Evolutionary conservation across 306 rosid genomes (phyloP), one percentile per base, ranked within the genome.

Genomic region (Comarum palustre): DNA sequence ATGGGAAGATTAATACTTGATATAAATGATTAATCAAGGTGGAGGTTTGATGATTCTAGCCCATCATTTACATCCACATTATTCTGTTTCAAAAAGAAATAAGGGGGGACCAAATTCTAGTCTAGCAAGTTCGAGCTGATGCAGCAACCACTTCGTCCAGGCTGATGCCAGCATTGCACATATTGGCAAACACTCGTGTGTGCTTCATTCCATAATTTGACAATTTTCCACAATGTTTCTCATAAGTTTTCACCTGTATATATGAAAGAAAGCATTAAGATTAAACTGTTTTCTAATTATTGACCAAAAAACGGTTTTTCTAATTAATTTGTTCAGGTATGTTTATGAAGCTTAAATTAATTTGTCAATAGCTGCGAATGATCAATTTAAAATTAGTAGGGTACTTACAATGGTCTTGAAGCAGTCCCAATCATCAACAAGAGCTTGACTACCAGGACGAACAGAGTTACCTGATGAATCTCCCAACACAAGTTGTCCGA

Each of bases 371-470:
- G 29, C 22, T 9, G 29, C 20, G 14, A 10, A 52, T 52, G 38
- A 27, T 58, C 63, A 24, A 58, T 0, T 27, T 8, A 14, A 9
- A 27, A 58, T 4, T 58, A 41, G 25, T 31, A n/a, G 54, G n/a
- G n/a, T n/a, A 63, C 80, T 86, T 83, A 89, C 91, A 50, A 82
- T 55, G 3, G 46, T 70, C 78, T 75, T 85, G 2, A 87, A 73
- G 72, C 90, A 87, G 69, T 77, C 78, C 96, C 92, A 89, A 71
- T 87, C 88, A 77, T 87, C 90, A 0, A 87, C 90, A 31, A 89
- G 83, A 38, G 90, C 75, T 5, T 78, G 84, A 19, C 84, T 86
- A 0, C 74, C 15, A 2, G 74, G 73, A 66, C 90, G 83, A 69
- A 87, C 77, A 34, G 64, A 38, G 42, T 74, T 74, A 3, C 73